Evolutionary conservation across 2,329 filamentous ascomycete species (phyloP), one percentile per base, ranked within the genome.

Genomic region (Diaporthe vaccinii): DNA sequence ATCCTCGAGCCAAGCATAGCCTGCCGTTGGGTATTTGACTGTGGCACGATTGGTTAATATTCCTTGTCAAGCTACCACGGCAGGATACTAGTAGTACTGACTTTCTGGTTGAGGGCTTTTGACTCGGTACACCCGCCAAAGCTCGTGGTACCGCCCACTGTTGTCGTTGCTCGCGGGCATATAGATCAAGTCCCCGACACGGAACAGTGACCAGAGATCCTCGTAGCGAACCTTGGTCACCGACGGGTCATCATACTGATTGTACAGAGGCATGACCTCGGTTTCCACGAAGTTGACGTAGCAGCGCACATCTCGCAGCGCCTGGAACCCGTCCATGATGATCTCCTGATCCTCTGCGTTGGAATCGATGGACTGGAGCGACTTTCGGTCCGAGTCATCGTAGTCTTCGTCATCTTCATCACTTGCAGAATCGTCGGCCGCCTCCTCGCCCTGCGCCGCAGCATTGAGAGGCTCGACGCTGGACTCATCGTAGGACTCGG

Each of bases 151-250:
- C n/a, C 67, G 67, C 67, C 67, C 67, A 39, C 71, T 46, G 34
- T 65, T 59, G 22, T 59, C 58, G 46, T 73, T 73, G 71, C 71
- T 65, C 31, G 31, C 46, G 8, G 71, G 70, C 71, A 59, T 69
- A n/a, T 75, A 68, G 34, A 75, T 53, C 36, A 75, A n/a, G 39
- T 75, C 74, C 36, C 74, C 74, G 22, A 65, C 44, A 31, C 58
- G 58, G 51, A 53, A 75, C 36, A 75, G 39, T 15, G 39, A 75
- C 74, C 74, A 75, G n/a, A 75, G 58, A n/a, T 75, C 74, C 14
- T 62, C 55, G 59, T 62, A 73, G 25, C 70, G 70, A 25, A 75
- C 69, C 34, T 73, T 73, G 59, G 36, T 55, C 8, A 25, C 46
- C 34, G 41, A 7, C 1, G 28, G 53, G 22, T 9, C 39, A 28